These are phyloP conservation scores for Fistulinella cinereoalba DNA, from an alignment of 1,284 basidiomycete species.

Conservation along the genomic window DNA sequence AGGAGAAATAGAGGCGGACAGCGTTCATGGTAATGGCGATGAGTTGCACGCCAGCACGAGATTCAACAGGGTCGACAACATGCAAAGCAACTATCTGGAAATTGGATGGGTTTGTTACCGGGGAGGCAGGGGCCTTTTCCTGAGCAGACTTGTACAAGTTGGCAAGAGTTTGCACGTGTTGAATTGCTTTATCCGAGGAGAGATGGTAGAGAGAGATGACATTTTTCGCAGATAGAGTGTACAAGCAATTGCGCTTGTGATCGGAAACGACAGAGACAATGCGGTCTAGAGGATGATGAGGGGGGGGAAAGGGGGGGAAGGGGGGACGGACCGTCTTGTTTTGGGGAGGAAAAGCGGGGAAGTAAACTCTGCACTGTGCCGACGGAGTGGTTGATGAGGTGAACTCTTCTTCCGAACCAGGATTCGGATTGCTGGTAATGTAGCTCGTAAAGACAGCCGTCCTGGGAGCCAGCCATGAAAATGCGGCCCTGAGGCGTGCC, in stretches of 20 bases:
- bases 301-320: neutral
- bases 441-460: conserved; percentile 90
- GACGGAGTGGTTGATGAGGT: conserved; percentile 79
- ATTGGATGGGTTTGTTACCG: conserved; percentile 62
- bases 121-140: conserved; percentile 72
- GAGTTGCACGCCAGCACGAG: conserved; percentile 66
- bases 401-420: conserved; percentile 87
- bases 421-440: conserved; percentile 90
- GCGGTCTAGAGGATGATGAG: conserved; percentile 49
- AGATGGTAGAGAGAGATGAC: conserved; percentile 68
- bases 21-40: conserved; percentile 80
- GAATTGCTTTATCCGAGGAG: conserved; percentile 58
- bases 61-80: conserved; percentile 59
- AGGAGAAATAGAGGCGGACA: conserved; percentile 77
- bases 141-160: conserved; percentile 69
- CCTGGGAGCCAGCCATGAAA: conserved; percentile 85
- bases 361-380: conserved; percentile 73
- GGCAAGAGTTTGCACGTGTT: conserved; percentile 64
- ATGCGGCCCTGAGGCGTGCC: conserved; percentile 84
- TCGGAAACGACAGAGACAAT: conserved; percentile 70
- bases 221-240: conserved; percentile 69
- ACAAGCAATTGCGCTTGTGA: conserved; percentile 63
- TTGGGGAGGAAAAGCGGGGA: conserved; percentile 59
- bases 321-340: conserved; percentile 52
- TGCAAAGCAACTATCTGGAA: conserved; percentile 68